These are phyloP conservation scores for Tulasnella sp. DNA, from an alignment of 768 basidiomycete species.

Conservation along the genomic window DNA sequence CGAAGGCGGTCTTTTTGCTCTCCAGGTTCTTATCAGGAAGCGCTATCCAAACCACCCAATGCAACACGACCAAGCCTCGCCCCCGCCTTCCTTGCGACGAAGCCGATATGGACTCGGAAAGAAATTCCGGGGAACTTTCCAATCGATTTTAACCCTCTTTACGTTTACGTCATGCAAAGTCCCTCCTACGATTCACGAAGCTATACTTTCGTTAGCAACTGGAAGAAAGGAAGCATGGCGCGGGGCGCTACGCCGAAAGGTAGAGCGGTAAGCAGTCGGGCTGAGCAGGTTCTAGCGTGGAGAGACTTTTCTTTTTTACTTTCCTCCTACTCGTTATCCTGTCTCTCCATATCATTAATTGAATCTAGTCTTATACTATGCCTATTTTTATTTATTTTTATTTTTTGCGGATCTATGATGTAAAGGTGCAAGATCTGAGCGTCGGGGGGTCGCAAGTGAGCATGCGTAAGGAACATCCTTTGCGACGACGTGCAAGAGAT, in stretches of 20 bases:
- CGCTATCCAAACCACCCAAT: conserved; percentile 23
- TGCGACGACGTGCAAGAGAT: too few relatives aligned
- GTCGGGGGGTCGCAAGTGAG: too few relatives aligned
- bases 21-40: too few relatives aligned
- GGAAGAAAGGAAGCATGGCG: neutral
- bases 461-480: too few relatives aligned
- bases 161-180: neutral
- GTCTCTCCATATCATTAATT: too few relatives aligned
- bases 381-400: too few relatives aligned
- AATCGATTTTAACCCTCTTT: conserved; percentile 30
- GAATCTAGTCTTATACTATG: too few relatives aligned
- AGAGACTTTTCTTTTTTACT: neutral
- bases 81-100: conserved; percentile 30
- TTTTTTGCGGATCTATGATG: too few relatives aligned
- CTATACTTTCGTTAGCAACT: neutral
- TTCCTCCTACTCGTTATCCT: too few relatives aligned
- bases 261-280: neutral
- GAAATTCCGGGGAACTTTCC: neutral
- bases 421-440: too few relatives aligned
- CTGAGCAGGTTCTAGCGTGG: neutral
- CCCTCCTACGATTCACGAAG: conserved; percentile 11
- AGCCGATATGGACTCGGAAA: neutral
- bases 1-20: too few relatives aligned
- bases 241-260: neutral
- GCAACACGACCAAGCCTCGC: conserved; percentile 18